Conservation (phyloP, 192 early-diverging fungal species). For the Backusella australiensis region DNA sequence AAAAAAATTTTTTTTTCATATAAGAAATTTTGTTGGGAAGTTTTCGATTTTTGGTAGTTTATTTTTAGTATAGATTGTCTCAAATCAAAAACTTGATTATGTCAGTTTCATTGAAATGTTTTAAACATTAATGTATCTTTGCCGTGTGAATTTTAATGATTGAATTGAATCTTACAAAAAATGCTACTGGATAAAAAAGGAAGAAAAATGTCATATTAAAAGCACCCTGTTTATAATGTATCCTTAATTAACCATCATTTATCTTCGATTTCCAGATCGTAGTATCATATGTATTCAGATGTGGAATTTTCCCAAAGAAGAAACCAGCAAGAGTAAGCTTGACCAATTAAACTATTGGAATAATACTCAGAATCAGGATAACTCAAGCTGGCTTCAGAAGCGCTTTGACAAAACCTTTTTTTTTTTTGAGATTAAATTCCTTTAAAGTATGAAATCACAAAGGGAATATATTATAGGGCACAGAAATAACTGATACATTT, state of each 20-base stretch:
- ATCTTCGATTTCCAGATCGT: neutral
- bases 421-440: neutral
- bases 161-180: neutral
- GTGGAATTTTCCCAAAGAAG: neutral
- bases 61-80: neutral
- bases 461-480: neutral
- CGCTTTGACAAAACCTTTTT: neutral
- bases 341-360: neutral
- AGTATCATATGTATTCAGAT: too few species aligned
- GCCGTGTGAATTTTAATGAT: neutral
- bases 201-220: too few species aligned
- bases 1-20: neutral
- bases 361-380: neutral
- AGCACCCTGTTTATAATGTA: neutral
- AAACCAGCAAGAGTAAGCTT: neutral
- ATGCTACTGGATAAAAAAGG: too few species aligned
- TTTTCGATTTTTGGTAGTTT: neutral
- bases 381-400: neutral
- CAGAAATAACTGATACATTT: neutral
- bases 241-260: neutral
- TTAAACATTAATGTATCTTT: neutral
- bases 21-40: neutral
- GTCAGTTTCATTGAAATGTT: neutral
- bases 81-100: neutral
- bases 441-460: neutral